Evolutionary conservation across 805 yeast genomes (phyloP).

Genomic region (Lipomyces chichibuensis): DNA sequence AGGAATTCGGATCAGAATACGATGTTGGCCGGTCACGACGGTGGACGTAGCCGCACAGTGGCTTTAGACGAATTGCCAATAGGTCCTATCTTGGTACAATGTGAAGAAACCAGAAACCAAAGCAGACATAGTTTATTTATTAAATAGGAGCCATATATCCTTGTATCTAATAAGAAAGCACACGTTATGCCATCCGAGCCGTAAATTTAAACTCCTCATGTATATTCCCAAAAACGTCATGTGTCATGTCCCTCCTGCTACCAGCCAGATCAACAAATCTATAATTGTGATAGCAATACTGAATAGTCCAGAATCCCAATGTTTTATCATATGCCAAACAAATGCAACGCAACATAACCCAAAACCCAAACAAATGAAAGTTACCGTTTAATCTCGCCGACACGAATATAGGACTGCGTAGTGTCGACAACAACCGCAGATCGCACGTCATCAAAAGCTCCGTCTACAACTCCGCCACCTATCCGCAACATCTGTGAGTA

Average conservation of each 20-base stretch:
- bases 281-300: background rate
- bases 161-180: background rate
- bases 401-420: background rate
- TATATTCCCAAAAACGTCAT: background rate
- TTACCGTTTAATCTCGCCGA: background rate
- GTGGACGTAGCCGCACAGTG: too few relatives aligned
- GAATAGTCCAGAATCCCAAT: background rate
- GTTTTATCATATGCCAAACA: background rate
- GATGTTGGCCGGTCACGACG: too few relatives aligned
- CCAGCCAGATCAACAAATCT: background rate
- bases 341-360: background rate
- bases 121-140: too few relatives aligned
- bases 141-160: background rate
- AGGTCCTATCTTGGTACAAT: too few relatives aligned
- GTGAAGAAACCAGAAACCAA: too few relatives aligned
- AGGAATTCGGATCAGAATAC: too few relatives aligned
- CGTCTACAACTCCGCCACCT: slow-evolving; percentile 22
- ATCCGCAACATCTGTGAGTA: slow-evolving; percentile 18
- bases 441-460: slow-evolving; percentile 19
- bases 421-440: background rate
- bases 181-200: background rate
- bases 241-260: background rate
- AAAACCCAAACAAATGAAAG: background rate
- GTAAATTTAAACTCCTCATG: background rate
- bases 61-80: too few relatives aligned